Evolutionary conservation across 2,329 filamentous ascomycete species (phyloP), one percentile per base, ranked within the genome.

Genomic region (Diplodia corticola): DNA sequence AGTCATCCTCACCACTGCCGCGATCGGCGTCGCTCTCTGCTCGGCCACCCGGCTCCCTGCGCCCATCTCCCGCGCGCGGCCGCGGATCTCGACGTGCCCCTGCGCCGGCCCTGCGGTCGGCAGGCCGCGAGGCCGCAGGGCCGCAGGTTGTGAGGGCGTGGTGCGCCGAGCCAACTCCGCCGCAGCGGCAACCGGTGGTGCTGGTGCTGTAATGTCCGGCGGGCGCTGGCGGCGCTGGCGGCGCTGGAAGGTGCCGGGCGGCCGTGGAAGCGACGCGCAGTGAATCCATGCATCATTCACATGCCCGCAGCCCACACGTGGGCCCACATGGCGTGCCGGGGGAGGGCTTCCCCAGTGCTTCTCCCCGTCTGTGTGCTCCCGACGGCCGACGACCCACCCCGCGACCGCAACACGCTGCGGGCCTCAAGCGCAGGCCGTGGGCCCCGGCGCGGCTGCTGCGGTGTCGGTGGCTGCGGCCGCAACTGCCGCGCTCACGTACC

Each of bases 31-130:
- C 30, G 30, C 30, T 33, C 30, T 33, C 17, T 9, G 15, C 17
- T 44, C 37, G 37, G n/a, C 37, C 40, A 61, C 5, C 57, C 15
- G 37, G 22, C 40, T 61, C 57, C 57, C 57, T 61, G 57, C 28
- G 40, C 57, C 57, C 57, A 61, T 61, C 57, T 61, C 57, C 57
- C 57, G 57, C 44, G 40, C 30, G 15, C 37, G 20, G 53, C 44
- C 53, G 37, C 37, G 53, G 53, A 44, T 57, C 30, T 15, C 17
- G 54, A 24, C 17, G 53, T 13, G 53, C 51, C 53, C 33, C 6
- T 28, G 28, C 3, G n/a, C 44, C 28, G 57, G 57, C n/a, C n/a
- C 57, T 48, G 35, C 40, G 24, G 17, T 26, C 35, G 35, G n/a
- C n/a, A n/a, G n/a, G n/a, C n/a, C n/a, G n/a, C n/a, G n/a, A n/a